Evolutionary conservation across 495 filamentous ascomycete genomes (phyloP).

Genomic region (Xylaria bambusicola): DNA sequence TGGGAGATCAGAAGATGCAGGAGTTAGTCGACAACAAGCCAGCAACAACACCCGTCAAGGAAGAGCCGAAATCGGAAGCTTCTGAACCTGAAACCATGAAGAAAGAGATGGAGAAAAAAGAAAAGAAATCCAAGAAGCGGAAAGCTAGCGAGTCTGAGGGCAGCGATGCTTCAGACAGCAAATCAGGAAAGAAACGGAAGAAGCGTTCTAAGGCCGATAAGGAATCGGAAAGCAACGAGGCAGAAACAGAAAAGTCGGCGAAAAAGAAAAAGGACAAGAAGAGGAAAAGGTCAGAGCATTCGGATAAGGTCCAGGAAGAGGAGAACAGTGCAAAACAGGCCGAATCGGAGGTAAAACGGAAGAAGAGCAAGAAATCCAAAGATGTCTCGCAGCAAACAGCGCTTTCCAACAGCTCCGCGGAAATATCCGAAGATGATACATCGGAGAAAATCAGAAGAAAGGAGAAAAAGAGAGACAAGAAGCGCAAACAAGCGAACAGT

Average conservation of each 20-base stretch:
- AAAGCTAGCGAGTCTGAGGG: constrained; percentile 37
- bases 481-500: constrained; percentile 32
- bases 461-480: constrained; percentile 52
- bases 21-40: constrained; percentile 20
- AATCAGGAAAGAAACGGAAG: constrained; percentile 42
- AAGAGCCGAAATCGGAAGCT: constrained; percentile 15
- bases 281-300: constrained; percentile 24
- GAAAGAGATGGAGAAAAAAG: constrained; percentile 24
- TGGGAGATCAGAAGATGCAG: constrained; percentile 59
- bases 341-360: constrained; percentile 26
- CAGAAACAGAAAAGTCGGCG: constrained; percentile 34
- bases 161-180: constrained; percentile 25
- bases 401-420: constrained; percentile 10
- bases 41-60: constrained; percentile 11
- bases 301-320: constrained; percentile 28
- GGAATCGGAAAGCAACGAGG: constrained; percentile 20
- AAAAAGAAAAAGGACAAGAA: constrained; percentile 38
- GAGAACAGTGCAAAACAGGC: constrained; percentile 26
- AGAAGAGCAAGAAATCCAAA: constrained; percentile 33
- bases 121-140: constrained; percentile 46
- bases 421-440: constrained; percentile 21
- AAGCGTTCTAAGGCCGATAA: constrained; percentile 34
- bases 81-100: not conserved
- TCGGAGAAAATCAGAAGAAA: constrained; percentile 43
- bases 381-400: constrained; percentile 20